Percentiles rank a stretch among this genome's conserved stretches.
phyloP scores from a whole-genome alignment of 2,329 filamentous ascomycete genomes.

The Alternaria arbusti region DNA sequence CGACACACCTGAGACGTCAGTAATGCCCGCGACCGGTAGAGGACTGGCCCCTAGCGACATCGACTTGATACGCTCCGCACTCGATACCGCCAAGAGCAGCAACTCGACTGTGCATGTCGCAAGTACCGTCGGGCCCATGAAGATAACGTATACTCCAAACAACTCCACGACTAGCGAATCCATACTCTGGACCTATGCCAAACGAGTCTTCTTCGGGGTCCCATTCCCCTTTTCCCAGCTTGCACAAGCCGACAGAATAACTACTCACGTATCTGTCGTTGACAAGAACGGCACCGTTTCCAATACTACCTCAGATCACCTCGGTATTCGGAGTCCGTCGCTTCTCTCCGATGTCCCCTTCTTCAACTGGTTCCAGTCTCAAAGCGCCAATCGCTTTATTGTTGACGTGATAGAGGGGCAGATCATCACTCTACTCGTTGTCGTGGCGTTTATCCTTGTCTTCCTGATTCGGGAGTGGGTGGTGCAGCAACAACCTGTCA shows the following conservation, averaged over 20 bases:
- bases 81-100: constrained; percentile 25
- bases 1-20: constrained; percentile 12
- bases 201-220: constrained; percentile 49
- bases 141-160: constrained; percentile 51
- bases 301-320: constrained; percentile 37
- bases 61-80: constrained; percentile 24
- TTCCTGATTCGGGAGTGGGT: constrained; percentile 98
- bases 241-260: constrained; percentile 23
- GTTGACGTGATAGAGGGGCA: constrained; percentile 90
- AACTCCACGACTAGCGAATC: constrained; percentile 50
- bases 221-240: constrained; percentile 29
- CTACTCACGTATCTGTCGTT: constrained; percentile 30
- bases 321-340: constrained; percentile 40
- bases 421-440: constrained; percentile 88
- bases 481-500: constrained; percentile 93
- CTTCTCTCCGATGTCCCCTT: constrained; percentile 65
- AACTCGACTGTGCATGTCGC: constrained; percentile 27
- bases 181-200: constrained; percentile 54
- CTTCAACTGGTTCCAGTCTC: constrained; percentile 60
- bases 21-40: neutral
- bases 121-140: constrained; percentile 42
- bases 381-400: constrained; percentile 76
- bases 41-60: constrained; percentile 15
- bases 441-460: constrained; percentile 93
- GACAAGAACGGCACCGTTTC: constrained; percentile 28